These are phyloP conservation scores for Aspergillus diversus DNA, from an alignment of 495 filamentous ascomycete species.

Conservation along the genomic window DNA sequence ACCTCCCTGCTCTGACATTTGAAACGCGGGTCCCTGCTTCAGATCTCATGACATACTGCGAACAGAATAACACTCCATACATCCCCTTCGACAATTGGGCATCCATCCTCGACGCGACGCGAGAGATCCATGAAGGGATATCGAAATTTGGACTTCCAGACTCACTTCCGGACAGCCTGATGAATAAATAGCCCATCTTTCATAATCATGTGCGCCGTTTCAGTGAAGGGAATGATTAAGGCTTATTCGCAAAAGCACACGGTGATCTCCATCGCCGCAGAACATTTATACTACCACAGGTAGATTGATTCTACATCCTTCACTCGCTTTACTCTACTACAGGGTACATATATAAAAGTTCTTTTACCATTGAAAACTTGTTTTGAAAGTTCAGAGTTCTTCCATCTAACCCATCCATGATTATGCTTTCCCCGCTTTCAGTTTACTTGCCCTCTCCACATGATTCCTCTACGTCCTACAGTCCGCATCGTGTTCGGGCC, in stretches of 20 bases:
- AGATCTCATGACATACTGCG: constrained; percentile 76
- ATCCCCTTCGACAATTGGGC: constrained; percentile 71
- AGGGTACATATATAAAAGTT: background rate
- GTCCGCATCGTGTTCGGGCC: background rate
- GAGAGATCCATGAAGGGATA: constrained; percentile 54
- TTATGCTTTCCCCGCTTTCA: background rate
- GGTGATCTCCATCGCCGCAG: background rate
- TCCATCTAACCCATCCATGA: background rate
- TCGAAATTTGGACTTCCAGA: background rate
- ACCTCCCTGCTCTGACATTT: background rate
- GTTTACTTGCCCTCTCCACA: background rate
- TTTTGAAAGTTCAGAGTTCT: background rate
- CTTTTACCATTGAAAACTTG: too few relatives aligned
- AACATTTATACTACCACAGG: background rate
- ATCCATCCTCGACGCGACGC: constrained; percentile 65
- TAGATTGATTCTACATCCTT: background rate
- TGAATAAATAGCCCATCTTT: background rate
- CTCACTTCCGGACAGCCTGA: background rate
- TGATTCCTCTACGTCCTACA: background rate
- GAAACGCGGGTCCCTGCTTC: background rate
- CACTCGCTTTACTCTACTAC: background rate
- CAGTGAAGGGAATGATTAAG: background rate
- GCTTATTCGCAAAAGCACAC: background rate
- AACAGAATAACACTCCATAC: constrained; percentile 70
- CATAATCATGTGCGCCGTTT: background rate